A percentile compares a stretch with the other conserved stretches of the same genome.
phyloP scores from a whole-genome alignment of 768 basidiomycete genomes.

The Saitozyma sp. region DNA sequence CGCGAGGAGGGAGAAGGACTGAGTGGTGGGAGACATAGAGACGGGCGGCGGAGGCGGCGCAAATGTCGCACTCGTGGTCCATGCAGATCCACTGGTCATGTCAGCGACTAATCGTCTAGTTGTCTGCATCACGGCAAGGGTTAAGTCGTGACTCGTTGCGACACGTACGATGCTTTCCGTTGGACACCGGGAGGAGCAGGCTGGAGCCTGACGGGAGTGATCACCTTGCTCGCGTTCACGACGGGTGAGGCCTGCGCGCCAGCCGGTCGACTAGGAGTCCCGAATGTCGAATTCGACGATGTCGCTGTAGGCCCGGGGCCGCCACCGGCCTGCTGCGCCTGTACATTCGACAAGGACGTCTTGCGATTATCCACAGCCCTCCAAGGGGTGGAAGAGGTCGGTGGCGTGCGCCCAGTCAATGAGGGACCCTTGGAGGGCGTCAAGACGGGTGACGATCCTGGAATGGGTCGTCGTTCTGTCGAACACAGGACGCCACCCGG shows the following conservation, averaged over 20 bases:
- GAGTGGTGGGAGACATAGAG: constrained; percentile 10
- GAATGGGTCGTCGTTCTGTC: no score
- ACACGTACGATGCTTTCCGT: constrained; percentile 19
- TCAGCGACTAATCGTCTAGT: constrained; percentile 1
- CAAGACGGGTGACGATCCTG: no score
- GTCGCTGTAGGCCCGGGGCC: constrained; percentile 2
- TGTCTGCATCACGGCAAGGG: background rate
- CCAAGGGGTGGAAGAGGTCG: constrained; percentile 21
- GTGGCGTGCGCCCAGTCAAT: no score
- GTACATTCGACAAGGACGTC: constrained; percentile 33
- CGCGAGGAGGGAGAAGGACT: constrained; percentile 68
- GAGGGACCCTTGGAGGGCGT: no score
- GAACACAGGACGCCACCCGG: no score
- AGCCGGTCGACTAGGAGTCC: constrained; percentile 28
- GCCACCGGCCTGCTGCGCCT: constrained; percentile 25
- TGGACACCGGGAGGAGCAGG: background rate
- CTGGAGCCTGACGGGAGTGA: constrained; percentile 26
- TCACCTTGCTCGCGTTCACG: constrained; percentile 16
- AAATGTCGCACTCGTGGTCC: constrained; percentile 56
- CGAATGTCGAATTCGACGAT: background rate
- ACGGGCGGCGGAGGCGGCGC: constrained; percentile 22
- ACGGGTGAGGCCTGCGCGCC: constrained; percentile 12
- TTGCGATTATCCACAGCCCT: constrained; percentile 20
- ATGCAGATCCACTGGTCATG: constrained; percentile 56
- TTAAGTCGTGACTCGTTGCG: background rate